Conservation (phyloP, 2,329 filamentous ascomycete species). For the Aureobasidium sp. region DNA sequence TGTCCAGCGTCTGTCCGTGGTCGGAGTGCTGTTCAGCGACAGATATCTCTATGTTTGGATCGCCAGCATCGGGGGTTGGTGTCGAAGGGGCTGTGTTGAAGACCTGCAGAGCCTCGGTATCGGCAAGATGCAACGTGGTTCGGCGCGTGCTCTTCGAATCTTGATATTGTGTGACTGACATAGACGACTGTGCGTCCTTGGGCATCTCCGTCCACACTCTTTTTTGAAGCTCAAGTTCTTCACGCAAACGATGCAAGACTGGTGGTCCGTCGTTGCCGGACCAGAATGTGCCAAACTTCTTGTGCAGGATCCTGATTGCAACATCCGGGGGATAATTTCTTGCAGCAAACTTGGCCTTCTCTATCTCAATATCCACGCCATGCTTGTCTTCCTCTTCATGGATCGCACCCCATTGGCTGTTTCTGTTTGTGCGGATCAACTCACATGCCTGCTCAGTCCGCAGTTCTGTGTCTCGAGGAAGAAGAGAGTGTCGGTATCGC, state of each 20-base stretch:
- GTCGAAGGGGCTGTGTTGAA: slow-evolving; percentile 4
- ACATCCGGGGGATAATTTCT: slow-evolving; percentile 9
- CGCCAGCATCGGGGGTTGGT: background rate
- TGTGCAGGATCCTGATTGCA: slow-evolving; percentile 1
- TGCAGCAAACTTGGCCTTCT: slow-evolving; percentile 8
- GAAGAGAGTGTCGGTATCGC: slow-evolving; percentile 26
- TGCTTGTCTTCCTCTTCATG: background rate
- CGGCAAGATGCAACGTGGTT: background rate
- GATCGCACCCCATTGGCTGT: slow-evolving; percentile 26
- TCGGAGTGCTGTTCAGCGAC: background rate
- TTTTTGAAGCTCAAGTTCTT: slow-evolving; percentile 8
- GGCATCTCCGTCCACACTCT: background rate
- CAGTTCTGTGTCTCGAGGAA: slow-evolving; percentile 24
- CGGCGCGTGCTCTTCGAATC: background rate
- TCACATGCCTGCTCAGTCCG: slow-evolving; percentile 22
- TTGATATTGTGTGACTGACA: background rate
- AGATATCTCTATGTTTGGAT: background rate
- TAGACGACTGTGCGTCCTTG: background rate
- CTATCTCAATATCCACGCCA: background rate
- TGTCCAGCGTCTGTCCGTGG: background rate
- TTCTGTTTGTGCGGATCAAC: slow-evolving; percentile 23
- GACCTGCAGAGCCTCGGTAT: background rate
- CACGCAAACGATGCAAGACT: background rate
- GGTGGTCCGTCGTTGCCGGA: slow-evolving; percentile 1
- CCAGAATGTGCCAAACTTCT: slow-evolving; percentile 6